These are phyloP conservation scores for Trapa bicornis DNA, from an alignment of 345 rosid species.

Conservation along the genomic window DNA sequence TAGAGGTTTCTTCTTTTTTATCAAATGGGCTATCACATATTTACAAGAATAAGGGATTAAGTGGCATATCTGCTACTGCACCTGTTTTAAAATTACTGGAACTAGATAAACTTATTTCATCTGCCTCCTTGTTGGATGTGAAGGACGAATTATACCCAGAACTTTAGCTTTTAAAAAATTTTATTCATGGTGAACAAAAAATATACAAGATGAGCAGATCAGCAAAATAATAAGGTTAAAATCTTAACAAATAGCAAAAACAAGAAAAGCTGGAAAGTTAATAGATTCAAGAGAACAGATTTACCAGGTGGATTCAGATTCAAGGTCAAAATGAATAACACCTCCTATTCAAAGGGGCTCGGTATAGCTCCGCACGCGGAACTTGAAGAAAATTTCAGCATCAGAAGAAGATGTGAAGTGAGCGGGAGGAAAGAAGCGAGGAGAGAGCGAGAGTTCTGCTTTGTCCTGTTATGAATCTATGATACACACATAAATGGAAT, in stretches of 20 bases:
- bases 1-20: too few species aligned
- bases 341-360: neutral
- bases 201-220: neutral
- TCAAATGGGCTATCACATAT: too few species aligned
- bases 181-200: too few species aligned
- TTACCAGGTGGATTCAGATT: slow-evolving; percentile 3
- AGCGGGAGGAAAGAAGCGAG: neutral
- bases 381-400: neutral
- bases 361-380: neutral
- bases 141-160: too few species aligned
- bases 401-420: neutral
- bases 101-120: too few species aligned
- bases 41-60: too few species aligned
- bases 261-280: neutral
- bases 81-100: too few species aligned
- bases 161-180: too few species aligned
- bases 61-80: too few species aligned
- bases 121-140: too few species aligned
- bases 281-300: neutral
- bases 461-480: neutral
- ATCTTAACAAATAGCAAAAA: neutral
- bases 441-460: neutral
- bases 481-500: neutral
- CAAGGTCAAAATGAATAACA: neutral
- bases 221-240: neutral